These are phyloP conservation scores for Linderniella brevidens DNA, from an alignment of 257 asterid species.

Conservation along the genomic window DNA sequence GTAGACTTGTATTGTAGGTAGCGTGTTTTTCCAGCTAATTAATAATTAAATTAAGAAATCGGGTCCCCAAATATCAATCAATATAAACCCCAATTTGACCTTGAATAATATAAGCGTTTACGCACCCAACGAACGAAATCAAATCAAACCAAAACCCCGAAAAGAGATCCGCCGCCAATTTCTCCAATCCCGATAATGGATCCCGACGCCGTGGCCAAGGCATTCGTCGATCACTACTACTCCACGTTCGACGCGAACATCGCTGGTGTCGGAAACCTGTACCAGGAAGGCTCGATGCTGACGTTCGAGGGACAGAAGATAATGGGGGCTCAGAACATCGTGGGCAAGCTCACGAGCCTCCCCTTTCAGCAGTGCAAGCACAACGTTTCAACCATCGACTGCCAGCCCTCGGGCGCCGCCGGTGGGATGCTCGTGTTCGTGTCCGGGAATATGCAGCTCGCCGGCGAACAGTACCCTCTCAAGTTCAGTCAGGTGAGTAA, in stretches of 20 bases:
- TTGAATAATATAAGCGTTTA: no score
- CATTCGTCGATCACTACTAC: constrained; percentile 53
- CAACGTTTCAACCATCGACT: constrained; percentile 32
- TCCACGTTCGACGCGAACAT: constrained; percentile 42
- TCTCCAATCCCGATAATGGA: constrained; percentile 11
- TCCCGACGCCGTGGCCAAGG: constrained; percentile 46
- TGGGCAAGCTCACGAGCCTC: constrained; percentile 30
- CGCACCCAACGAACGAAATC: no score
- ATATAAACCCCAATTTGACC: no score
- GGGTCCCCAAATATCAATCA: no score
- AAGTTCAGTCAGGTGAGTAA: constrained; percentile 43
- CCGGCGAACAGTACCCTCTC: constrained; percentile 49
- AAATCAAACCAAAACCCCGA: no score
- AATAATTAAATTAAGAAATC: no score
- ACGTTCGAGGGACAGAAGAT: constrained; percentile 51
- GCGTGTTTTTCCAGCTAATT: no score
- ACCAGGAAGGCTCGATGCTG: constrained; percentile 42
- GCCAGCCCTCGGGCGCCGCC: constrained; percentile 50
- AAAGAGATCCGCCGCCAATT: no score
- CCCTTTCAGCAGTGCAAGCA: constrained; percentile 59
- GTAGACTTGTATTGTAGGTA: no score
- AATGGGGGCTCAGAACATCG: constrained; percentile 33
- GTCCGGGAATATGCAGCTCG: constrained; percentile 37
- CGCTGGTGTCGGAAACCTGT: constrained; percentile 31
- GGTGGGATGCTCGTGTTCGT: constrained; percentile 47